Base-by-base conservation (phyloP, 306 rosid genomes). In the Fagus sylvatica region DNA sequence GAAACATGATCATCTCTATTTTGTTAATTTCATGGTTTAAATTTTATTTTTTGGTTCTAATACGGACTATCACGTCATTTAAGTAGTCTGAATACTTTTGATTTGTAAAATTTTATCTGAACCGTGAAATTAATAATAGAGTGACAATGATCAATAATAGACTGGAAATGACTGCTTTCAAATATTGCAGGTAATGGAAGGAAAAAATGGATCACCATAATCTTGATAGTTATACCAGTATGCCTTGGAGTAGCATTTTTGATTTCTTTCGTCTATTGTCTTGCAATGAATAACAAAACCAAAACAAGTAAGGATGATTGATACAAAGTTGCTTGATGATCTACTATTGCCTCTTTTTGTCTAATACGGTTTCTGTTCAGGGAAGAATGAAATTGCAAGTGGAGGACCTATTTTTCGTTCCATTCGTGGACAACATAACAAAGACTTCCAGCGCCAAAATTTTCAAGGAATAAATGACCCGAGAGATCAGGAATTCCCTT, bases 401-500 rank as follows among this genome's bases (percentile, higher is more conserved):
- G 49, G 43, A 33, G 19, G 11, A 4, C 32, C 80, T 3, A 56
- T 33, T 39, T 55, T 37, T 39, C 34, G 5, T 34, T 57, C 17
- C 57, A 12, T 39, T 32, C 34, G 53, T 48, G 64, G 40, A 42
- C 71, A 0, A n/a, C 32, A 74, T 37, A 48, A 62, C 6, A 0
- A 36, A 5, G 28, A 4, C 34, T 71, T 76, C 46, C 74, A 76
- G 51, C 69, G 7, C 2, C 64, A 59, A 15, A 53, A 43, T 34
- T 69, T 73, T 53, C 55, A 22, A 12, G 61, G 77, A 61, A 61
- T n/a, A 13, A 46, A 39, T 56, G 76, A 49, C 16, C 32, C 36
- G 30, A 46, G 43, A 22, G 56, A 78, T 46, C 74, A 80, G 54
- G 84, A 90, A 32, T 78, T 59, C 74, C 87, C 89, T 54, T 67